Evolutionary conservation across 169 alveolate species (phyloP).

Genomic region (Cystoisospora suis): DNA sequence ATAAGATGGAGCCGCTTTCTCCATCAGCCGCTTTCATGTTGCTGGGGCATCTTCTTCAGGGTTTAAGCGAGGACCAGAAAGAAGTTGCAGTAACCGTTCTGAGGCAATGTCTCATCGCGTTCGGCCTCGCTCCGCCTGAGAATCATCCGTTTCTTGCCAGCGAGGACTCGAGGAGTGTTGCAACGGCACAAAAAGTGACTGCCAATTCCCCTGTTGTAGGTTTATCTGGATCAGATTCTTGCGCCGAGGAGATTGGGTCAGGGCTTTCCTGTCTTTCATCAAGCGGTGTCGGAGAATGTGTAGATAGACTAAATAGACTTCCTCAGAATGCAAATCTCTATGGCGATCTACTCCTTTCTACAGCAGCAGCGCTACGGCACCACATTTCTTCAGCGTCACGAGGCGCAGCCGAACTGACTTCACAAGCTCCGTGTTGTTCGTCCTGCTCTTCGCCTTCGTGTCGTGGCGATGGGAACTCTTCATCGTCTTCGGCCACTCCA

Average conservation of each 20-base stretch:
- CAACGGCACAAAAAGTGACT: background rate
- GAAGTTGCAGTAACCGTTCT: background rate
- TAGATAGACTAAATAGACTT: background rate
- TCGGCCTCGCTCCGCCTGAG: too few species aligned
- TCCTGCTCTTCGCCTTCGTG: background rate
- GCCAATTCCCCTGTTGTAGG: background rate
- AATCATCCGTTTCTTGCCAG: background rate
- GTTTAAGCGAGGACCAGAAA: slow-evolving; percentile 1
- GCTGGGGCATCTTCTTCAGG: slow-evolving; percentile 1
- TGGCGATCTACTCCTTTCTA: background rate
- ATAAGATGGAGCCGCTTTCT: background rate
- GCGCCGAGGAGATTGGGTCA: background rate
- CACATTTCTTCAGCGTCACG: background rate
- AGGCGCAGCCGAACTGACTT: background rate
- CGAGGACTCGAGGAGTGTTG: background rate
- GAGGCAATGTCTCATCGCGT: background rate
- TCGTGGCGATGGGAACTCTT: background rate
- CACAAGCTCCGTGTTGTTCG: background rate
- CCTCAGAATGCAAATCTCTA: background rate
- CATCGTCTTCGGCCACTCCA: background rate
- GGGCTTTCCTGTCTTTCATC: background rate
- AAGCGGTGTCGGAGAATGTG: background rate
- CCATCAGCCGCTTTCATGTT: too few species aligned
- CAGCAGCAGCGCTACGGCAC: slow-evolving; percentile 17
- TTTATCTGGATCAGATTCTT: background rate